Evolutionary conservation across 140 eudicot genomes (phyloP), one percentile per base, ranked within the genome.

Genomic region (Ambrosia hybrid): DNA sequence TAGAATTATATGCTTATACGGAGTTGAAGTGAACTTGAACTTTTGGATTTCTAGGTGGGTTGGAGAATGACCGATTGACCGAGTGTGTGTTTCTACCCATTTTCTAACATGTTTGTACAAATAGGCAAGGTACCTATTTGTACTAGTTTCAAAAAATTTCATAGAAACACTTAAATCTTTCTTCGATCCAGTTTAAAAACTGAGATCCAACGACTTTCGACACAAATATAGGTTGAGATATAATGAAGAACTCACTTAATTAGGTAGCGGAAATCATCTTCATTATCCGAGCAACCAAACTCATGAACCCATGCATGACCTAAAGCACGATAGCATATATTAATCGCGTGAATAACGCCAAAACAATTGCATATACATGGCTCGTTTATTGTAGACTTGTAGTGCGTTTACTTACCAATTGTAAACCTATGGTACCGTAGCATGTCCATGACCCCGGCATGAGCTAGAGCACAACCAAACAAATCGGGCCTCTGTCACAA

Each of bases 361-460:
- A 48, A 48, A 48, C 53, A 48, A 5, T 41, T 41, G 46, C 3
- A 9, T 41, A 41, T 41, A 41, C 8, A 7, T 41, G 46, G 46
- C 46, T 41, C 46, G 46, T 41, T 7, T 41, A 41, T 41, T 41
- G 1, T 21, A 21, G 30, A 21, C 30, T 21, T 21, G 46, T 41
- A 41, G 9, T 41, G n/a, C 3, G 8, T 43, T 46, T 13, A 62
- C 91, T 84, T 83, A 90, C 99, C 99, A 11, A 94, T 90, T 49
- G 99, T 94, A 69, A 94, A 94, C 83, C 84, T 94, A 73, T 94
- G 99, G 68, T 82, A 94, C 51, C 99, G 83, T 70, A 94, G 88
- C 99, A 94, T 94, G 85, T 94, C 99, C 97, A 94, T 94, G 39
- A 94, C 99, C 66, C 99, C 99, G 60, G 87, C 99, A 74, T 90